A percentile compares a stretch with the other conserved stretches of the same genome.
Conservation (phyloP, 495 filamentous ascomycete species). For the Neurospora pannonica region DNA sequence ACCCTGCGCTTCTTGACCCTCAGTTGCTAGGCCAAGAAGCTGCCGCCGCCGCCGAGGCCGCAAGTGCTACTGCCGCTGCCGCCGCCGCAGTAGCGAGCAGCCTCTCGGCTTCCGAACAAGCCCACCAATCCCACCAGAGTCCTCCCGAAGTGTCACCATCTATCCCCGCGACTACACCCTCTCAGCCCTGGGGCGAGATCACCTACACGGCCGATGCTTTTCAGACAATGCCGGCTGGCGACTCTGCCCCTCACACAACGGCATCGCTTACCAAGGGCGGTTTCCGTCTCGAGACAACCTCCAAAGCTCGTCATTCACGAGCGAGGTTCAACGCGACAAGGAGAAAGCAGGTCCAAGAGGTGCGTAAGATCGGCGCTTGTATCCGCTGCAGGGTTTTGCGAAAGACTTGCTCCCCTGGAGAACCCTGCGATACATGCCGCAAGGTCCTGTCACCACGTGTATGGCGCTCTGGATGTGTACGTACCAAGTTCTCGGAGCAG, state of each 20-base stretch:
- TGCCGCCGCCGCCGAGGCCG: conserved; percentile 17
- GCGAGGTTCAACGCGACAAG: conserved; percentile 58
- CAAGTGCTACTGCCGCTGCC: conserved; percentile 12
- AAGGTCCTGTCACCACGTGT: conserved; percentile 69
- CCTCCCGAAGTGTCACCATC: conserved; percentile 3
- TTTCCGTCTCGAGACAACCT: conserved; percentile 30
- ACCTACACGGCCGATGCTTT: conserved; percentile 31
- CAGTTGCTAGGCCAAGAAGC: conserved; percentile 33
- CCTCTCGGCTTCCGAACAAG: conserved; percentile 9
- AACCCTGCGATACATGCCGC: conserved; percentile 71
- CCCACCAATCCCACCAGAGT: neutral
- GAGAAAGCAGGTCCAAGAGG: conserved; percentile 70
- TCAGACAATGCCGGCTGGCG: conserved; percentile 7
- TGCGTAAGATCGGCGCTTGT: conserved; percentile 73
- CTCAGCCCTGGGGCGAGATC: conserved; percentile 35
- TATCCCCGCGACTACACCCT: conserved; percentile 7
- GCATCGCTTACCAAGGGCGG: conserved; percentile 27
- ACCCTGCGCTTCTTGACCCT: conserved; percentile 38
- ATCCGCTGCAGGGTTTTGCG: conserved; percentile 80
- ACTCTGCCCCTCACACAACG: conserved; percentile 8
- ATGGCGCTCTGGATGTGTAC: conserved; percentile 72
- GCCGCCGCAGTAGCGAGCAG: conserved; percentile 8
- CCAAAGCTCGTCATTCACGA: conserved; percentile 38
- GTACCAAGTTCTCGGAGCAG: conserved; percentile 64
- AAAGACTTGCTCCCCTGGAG: conserved; percentile 74